Evolutionary conservation across 2,329 filamentous ascomycete genomes (phyloP).

Genomic region (Rutstroemia sp.): DNA sequence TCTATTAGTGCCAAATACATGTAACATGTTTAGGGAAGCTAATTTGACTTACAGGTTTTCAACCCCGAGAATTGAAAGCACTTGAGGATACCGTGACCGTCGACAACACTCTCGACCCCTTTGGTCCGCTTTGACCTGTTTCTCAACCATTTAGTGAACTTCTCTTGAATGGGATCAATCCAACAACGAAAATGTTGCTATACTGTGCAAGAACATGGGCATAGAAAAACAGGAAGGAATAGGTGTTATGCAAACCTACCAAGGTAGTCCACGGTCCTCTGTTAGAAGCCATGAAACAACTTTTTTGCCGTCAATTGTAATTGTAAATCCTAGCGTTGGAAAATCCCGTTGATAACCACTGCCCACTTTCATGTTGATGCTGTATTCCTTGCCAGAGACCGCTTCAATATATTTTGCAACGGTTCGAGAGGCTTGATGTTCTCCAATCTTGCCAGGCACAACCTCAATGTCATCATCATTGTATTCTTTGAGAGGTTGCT

Average conservation of each 20-base stretch:
- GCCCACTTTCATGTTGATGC: background rate
- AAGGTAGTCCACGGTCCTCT: no score
- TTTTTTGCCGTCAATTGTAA: background rate
- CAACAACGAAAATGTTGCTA: no score
- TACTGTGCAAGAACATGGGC: no score
- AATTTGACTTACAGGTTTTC: no score
- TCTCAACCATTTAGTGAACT: background rate
- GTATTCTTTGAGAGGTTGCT: background rate
- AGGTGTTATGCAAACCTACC: no score
- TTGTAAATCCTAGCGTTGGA: accelerated
- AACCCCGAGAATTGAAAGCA: background rate
- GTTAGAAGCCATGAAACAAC: background rate
- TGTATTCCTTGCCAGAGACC: background rate
- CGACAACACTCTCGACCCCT: background rate
- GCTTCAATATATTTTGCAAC: conserved; percentile 4
- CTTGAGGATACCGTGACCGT: background rate
- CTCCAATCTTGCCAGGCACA: background rate
- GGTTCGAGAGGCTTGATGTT: background rate
- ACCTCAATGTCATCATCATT: conserved; percentile 1
- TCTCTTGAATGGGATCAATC: background rate
- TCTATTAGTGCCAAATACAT: no score
- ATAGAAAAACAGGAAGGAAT: no score
- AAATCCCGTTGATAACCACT: background rate
- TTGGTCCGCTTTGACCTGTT: background rate
- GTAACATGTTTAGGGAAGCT: no score